Conservation (phyloP, 2,329 filamentous ascomycete genomes). For the Alternaria consortialis region DNA sequence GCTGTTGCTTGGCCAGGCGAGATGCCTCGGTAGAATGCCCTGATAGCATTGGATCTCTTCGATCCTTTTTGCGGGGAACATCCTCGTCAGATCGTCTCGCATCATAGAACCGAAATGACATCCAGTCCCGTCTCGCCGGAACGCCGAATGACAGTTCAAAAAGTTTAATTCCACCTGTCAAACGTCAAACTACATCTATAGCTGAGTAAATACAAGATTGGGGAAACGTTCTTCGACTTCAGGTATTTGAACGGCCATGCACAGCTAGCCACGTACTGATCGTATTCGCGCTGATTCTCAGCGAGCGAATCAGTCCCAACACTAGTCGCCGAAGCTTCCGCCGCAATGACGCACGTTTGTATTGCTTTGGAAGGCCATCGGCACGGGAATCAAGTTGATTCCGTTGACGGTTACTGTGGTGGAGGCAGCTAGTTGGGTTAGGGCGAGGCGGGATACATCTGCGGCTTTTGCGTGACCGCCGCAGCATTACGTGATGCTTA, state of each 20-base stretch:
- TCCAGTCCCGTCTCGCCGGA: conserved; percentile 3
- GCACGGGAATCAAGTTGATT: conserved; percentile 2
- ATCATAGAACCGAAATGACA: conserved; percentile 14
- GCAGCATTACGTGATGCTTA: conserved; percentile 4
- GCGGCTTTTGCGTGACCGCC: conserved; percentile 4
- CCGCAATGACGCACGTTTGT: conserved; percentile 11
- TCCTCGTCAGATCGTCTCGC: conserved; percentile 3
- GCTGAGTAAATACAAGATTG: neutral
- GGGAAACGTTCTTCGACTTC: neutral
- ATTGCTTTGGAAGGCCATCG: conserved; percentile 3
- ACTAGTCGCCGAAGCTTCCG: conserved; percentile 12
- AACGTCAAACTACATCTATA: neutral
- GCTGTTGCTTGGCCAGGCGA: neutral
- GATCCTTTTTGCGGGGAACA: conserved; percentile 8
- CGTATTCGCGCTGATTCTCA: neutral
- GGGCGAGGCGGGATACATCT: conserved; percentile 1
- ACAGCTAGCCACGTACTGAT: neutral
- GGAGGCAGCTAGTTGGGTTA: conserved; percentile 3
- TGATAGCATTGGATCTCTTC: neutral
- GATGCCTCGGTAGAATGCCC: conserved; percentile 10
- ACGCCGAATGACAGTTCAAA: conserved; percentile 1
- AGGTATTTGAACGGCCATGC: neutral
- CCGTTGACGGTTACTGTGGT: conserved; percentile 4
- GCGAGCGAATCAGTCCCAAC: neutral
- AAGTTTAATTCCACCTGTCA: conserved; percentile 3